Conservation (phyloP, 2,329 filamentous ascomycete genomes). For the Pyricularia pennisetigena region DNA sequence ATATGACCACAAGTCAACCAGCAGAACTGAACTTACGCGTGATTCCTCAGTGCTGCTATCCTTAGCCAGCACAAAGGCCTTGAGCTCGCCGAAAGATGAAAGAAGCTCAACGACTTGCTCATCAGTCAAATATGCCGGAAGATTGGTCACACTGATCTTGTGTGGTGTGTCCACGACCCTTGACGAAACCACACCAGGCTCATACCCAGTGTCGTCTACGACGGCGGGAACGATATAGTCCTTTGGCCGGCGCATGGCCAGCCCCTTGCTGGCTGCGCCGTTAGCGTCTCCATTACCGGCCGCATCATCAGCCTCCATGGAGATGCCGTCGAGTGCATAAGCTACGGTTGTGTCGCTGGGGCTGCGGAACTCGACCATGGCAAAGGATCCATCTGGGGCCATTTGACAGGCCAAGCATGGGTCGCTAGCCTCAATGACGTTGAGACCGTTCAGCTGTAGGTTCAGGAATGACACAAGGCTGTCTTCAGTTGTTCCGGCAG, state of each 20-base stretch:
- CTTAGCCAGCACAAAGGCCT: conserved; percentile 84
- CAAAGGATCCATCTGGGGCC: conserved; percentile 69
- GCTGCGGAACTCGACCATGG: conserved; percentile 83
- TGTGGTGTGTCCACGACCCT: conserved; percentile 85
- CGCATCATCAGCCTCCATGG: conserved; percentile 67
- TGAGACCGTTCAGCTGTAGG: conserved; percentile 90
- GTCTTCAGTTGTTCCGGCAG: conserved; percentile 64
- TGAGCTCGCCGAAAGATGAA: conserved; percentile 83
- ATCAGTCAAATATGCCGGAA: conserved; percentile 79
- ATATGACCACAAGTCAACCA: background rate
- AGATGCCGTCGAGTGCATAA: conserved; percentile 78
- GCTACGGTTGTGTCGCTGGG: conserved; percentile 84
- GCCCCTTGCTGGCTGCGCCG: conserved; percentile 37
- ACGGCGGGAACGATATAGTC: conserved; percentile 91
- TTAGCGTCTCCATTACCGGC: conserved; percentile 42
- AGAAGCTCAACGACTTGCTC: conserved; percentile 88
- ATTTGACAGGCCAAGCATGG: conserved; percentile 80
- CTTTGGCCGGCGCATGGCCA: conserved; percentile 79
- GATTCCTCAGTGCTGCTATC: conserved; percentile 80
- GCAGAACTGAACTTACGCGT: conserved; percentile 48
- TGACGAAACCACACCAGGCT: conserved; percentile 68
- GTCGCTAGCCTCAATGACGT: conserved; percentile 74
- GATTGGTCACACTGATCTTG: conserved; percentile 88
- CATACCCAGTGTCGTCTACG: conserved; percentile 61
- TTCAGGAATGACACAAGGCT: conserved; percentile 81